These are phyloP conservation scores for Cicer bijugum DNA, from an alignment of 306 rosid species.

Conservation along the genomic window DNA sequence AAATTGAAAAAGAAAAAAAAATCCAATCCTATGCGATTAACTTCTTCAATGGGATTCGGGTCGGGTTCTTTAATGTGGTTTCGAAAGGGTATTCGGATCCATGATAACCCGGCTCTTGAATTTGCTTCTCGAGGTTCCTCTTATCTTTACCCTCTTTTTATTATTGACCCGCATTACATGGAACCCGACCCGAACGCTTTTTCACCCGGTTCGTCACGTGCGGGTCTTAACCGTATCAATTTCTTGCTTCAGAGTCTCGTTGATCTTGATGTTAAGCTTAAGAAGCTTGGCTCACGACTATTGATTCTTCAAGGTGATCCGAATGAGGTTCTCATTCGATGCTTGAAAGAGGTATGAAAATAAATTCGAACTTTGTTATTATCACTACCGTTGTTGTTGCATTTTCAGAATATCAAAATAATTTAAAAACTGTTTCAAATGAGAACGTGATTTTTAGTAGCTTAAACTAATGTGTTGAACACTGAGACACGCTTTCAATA, in stretches of 20 bases:
- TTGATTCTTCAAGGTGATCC: constrained; percentile 83
- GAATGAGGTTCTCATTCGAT: constrained; percentile 57
- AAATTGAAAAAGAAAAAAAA: not conserved
- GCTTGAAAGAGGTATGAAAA: constrained; percentile 68
- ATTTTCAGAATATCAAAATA: no score
- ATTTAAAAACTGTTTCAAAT: no score
- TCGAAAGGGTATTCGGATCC: constrained; percentile 89
- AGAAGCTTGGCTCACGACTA: constrained; percentile 76
- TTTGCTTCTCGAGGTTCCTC: constrained; percentile 53
- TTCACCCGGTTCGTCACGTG: constrained; percentile 64
- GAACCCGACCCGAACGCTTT: constrained; percentile 62
- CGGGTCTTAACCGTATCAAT: constrained; percentile 74
- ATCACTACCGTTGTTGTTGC: not conserved
- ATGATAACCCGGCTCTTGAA: constrained; percentile 89
- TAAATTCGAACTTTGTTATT: not conserved
- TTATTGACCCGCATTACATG: constrained; percentile 91
- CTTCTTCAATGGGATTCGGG: constrained; percentile 51
- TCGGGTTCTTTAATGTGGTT: constrained; percentile 81
- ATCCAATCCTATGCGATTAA: not conserved
- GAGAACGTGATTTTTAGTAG: no score
- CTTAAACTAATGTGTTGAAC: no score
- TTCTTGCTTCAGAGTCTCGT: constrained; percentile 77
- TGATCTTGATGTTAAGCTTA: constrained; percentile 68
- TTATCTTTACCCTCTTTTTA: constrained; percentile 69
- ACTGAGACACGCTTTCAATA: no score